These are phyloP conservation scores for Gliomastix tumulicola DNA, from an alignment of 2,329 filamentous ascomycete species.

Conservation along the genomic window DNA sequence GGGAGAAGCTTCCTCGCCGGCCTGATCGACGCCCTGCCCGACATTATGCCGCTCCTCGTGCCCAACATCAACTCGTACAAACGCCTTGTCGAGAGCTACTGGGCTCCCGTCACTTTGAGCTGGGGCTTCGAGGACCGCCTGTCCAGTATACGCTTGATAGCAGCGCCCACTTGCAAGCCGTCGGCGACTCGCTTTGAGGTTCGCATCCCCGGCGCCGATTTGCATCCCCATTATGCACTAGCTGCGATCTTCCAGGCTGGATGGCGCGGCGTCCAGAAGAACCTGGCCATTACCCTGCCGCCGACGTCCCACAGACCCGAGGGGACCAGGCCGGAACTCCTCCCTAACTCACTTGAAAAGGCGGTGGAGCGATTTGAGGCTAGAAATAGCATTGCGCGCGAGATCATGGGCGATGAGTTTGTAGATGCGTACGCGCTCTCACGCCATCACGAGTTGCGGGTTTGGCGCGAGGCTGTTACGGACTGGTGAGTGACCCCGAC, in stretches of 20 bases:
- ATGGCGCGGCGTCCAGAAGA: conserved; percentile 66
- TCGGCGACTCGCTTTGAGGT: conserved; percentile 68
- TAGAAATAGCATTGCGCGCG: conserved; percentile 60
- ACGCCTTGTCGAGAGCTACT: conserved; percentile 71
- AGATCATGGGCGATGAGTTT: conserved; percentile 67
- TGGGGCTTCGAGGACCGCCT: conserved; percentile 72
- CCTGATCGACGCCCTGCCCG: conserved; percentile 60
- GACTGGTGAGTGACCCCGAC: conserved; percentile 57
- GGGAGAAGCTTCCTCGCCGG: conserved; percentile 69
- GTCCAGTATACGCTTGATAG: conserved; percentile 63
- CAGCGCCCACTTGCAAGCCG: conserved; percentile 58
- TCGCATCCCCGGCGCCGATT: conserved; percentile 64
- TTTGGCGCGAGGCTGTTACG: conserved; percentile 74
- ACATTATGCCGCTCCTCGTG: conserved; percentile 69
- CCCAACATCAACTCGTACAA: conserved; percentile 75
- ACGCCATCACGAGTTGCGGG: conserved; percentile 62
- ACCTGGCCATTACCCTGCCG: conserved; percentile 57
- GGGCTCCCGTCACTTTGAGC: conserved; percentile 70
- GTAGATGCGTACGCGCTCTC: conserved; percentile 70
- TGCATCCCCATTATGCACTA: conserved; percentile 64
- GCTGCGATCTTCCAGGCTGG: conserved; percentile 62
- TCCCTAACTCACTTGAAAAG: conserved; percentile 64
- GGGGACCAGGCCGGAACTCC: conserved; percentile 51
- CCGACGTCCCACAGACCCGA: conserved; percentile 49
- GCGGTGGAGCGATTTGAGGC: conserved; percentile 57